Evolutionary conservation across 129 eudicot species (phyloP), one percentile per base, ranked within the genome.

Genomic region (Artemisia tridentata): DNA sequence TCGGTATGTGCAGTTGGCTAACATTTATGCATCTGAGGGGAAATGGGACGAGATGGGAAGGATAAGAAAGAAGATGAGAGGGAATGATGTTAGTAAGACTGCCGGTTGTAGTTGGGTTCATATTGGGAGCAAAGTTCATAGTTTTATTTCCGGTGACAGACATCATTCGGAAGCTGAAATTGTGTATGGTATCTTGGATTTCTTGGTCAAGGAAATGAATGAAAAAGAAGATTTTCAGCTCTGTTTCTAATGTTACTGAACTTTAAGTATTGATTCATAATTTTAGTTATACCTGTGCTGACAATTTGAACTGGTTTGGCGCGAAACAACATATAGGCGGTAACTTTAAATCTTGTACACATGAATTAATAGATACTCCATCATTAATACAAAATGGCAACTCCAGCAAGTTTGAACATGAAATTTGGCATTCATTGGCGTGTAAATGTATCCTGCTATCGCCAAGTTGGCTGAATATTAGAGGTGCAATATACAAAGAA

Each of bases 81-180:
- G 86, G 69, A 85, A 65, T 69, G 99, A 87, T 43, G 93, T 77
- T 53, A 88, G 87, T 83, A 93, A 87, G 76, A 34, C 54, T 77
- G 89, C 92, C 0, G 99, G 99, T 62, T 90, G 96, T 79, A 93
- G 99, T 74, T 90, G 99, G 99, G 73, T 88, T 29, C 78, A 82
- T 76, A 71, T 85, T 58, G 93, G 86, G 67, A 68, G 77, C 59
- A 80, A 75, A 38, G 83, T 93, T 69, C 84, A 81, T 72, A 75
- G 71, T 45, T 93, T 93, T 75, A 87, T 64, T 1, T 89, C 97
- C 10, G 81, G 92, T 63, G 92, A 90, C 20, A 68, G 45, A 20
- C 65, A 75, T 63, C 95, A 86, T 12, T 63, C 75, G 2, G 86
- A 85, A 62, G 71, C 81, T 5, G 91, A 80, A 72, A 68, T 15